Conservation (phyloP, 148 eudicot species). For the Limonium bicolor region DNA sequence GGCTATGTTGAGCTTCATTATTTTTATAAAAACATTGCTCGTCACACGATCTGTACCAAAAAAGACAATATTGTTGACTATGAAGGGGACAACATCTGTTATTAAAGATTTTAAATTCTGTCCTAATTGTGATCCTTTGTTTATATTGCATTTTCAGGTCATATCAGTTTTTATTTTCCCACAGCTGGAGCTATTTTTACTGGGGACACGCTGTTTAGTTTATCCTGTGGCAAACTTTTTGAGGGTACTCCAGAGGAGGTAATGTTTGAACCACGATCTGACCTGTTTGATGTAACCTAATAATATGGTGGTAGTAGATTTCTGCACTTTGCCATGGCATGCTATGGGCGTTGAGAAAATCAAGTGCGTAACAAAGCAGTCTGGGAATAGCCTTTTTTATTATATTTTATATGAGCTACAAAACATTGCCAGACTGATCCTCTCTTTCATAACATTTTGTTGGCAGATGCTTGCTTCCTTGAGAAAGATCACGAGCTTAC, state of each 20-base stretch:
- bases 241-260: constrained; percentile 87
- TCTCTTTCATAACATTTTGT: too few relatives aligned
- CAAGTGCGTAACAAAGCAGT: too few relatives aligned
- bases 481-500: constrained; percentile 47
- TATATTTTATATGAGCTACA: background rate
- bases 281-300: background rate
- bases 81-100: background rate
- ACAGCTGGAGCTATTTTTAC: constrained; percentile 62
- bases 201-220: constrained; percentile 80
- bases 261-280: background rate
- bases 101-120: background rate
- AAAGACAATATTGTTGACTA: too few relatives aligned
- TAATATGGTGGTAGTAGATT: background rate
- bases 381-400: background rate
- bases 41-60: too few relatives aligned
- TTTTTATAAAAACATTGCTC: too few relatives aligned
- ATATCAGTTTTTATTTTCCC: constrained; percentile 79
- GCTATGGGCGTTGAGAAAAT: too few relatives aligned
- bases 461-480: constrained; percentile 79
- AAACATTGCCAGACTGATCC: background rate
- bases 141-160: too few relatives aligned
- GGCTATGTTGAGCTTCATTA: too few relatives aligned
- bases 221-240: constrained; percentile 87
- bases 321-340: too few relatives aligned
- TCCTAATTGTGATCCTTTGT: background rate